Evolutionary conservation across 495 filamentous ascomycete genomes (phyloP).

Genomic region (Penicillium cataractarum): DNA sequence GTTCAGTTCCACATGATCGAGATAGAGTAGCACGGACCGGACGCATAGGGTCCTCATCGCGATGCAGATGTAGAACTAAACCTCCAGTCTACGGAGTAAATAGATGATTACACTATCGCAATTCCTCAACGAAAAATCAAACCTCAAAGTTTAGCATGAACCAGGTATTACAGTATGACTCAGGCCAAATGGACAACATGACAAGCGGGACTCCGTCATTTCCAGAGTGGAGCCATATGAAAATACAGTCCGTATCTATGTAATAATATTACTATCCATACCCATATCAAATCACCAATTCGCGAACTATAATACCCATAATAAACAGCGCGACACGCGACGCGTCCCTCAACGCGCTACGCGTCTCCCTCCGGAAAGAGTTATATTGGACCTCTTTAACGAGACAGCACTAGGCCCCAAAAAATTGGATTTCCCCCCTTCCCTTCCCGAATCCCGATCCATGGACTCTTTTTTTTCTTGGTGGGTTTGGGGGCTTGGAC

Average conservation of each 20-base stretch:
- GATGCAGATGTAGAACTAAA: too few relatives aligned
- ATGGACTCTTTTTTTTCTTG: not conserved
- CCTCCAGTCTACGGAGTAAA: too few relatives aligned
- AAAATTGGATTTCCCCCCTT: too few relatives aligned
- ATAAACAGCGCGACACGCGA: constrained; percentile 11
- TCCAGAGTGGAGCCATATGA: not conserved
- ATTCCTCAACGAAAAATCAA: too few relatives aligned
- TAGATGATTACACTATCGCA: too few relatives aligned
- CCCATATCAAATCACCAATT: not conserved
- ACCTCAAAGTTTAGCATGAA: too few relatives aligned
- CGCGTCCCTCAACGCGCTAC: constrained; percentile 10
- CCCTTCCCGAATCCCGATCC: not conserved
- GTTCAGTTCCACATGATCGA: not conserved
- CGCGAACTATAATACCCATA: not conserved
- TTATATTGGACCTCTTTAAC: constrained; percentile 17
- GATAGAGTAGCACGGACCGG: not conserved
- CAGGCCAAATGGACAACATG: not conserved
- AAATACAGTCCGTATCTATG: not conserved
- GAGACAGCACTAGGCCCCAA: too few relatives aligned
- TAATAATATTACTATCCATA: not conserved
- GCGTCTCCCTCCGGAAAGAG: constrained; percentile 16
- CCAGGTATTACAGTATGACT: not conserved
- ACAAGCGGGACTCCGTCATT: not conserved
- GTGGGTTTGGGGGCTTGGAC: not conserved
- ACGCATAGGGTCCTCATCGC: not conserved